Evolutionary conservation across 139 green algal species (phyloP), one percentile per base, ranked within the genome.

Genomic region (Zygnema cylindricum): DNA sequence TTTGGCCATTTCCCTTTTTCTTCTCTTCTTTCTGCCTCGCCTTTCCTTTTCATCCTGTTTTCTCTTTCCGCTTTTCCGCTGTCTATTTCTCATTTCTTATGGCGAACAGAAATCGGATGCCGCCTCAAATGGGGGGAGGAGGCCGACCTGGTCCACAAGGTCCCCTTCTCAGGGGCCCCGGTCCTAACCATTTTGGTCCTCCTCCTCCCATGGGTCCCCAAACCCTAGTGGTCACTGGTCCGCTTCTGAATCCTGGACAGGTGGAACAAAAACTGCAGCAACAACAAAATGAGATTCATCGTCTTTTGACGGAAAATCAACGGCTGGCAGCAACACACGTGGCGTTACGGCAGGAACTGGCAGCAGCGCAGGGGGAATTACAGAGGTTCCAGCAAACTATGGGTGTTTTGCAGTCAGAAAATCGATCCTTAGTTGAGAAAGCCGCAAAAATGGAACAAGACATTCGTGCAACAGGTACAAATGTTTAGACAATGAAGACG

Each of bases 271-370:
- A 89, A 35, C 84, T 89, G 41, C 41, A 55, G 49, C 38, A 42
- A 16, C 75, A 84, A 32, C 84, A 89, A 16, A 30, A 16, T 38
- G 84, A 89, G 30, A 88, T 89, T 32, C 84, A 89, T 41, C 84
- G 55, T 75, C 41, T 89, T 41, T 63, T 85, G 69, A 89, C 79
- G 69, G 84, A 89, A 71, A 89, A 89, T 85, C 84, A 89, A 89
- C 38, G 84, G 69, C 84, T 89, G 41, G 84, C 84, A 39, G 84
- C 84, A 30, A 89, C 84, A 25, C 84, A 87, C 69, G 84, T 89
- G 73, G 84, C 75, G 41, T 71, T 89, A 1, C 69, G 84, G 73
- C 84, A 89, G 84, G 84, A 89, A 71, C 84, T 89, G 30, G 84
- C 84, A 0, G 76, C 84, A 3, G 84, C 84, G 23, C 84, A 89